Conservation (phyloP, 1,284 basidiomycete genomes). For the Malassezia cuniculi region DNA sequence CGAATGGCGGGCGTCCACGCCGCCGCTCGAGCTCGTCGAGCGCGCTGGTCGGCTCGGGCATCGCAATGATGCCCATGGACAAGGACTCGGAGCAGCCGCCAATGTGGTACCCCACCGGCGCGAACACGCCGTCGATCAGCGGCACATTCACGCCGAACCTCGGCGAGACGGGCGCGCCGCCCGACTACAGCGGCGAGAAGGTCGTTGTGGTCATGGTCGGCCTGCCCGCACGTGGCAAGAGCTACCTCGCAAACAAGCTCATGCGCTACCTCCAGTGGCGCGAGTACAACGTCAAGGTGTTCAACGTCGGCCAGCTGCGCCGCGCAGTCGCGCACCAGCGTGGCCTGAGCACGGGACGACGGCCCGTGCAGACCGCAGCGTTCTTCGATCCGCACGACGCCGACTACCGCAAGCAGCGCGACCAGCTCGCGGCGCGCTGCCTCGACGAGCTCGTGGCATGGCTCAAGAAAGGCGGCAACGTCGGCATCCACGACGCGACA, state of each 20-base stretch:
- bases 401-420: conserved; percentile 63
- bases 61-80: too few species aligned
- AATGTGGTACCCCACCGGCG: conserved; percentile 6
- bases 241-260: conserved; percentile 42
- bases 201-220: conserved; percentile 92
- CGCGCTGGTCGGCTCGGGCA: too few species aligned
- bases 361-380: conserved; percentile 75
- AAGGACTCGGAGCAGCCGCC: neutral
- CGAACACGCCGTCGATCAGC: conserved; percentile 17
- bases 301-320: conserved; percentile 92
- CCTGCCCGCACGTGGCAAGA: conserved; percentile 42
- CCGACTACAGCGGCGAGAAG: conserved; percentile 95
- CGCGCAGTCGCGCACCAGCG: conserved; percentile 70
- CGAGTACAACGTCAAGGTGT: conserved; percentile 95
- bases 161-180: conserved; percentile 63
- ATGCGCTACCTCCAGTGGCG: conserved; percentile 56
- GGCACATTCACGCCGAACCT: conserved; percentile 23
- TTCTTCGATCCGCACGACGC: conserved; percentile 84
- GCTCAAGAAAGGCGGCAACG: conserved; percentile 83
- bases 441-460: conserved; percentile 87
- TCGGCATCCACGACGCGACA: conserved; percentile 95
- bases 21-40: too few species aligned
- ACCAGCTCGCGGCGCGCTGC: conserved; percentile 77
- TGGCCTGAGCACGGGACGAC: conserved; percentile 56
- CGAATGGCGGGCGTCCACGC: too few species aligned